Percentiles rank a stretch among this genome's conserved stretches.
Conservation (phyloP, 2,329 filamentous ascomycete species). For the Pochonia chlamydosporia region DNA sequence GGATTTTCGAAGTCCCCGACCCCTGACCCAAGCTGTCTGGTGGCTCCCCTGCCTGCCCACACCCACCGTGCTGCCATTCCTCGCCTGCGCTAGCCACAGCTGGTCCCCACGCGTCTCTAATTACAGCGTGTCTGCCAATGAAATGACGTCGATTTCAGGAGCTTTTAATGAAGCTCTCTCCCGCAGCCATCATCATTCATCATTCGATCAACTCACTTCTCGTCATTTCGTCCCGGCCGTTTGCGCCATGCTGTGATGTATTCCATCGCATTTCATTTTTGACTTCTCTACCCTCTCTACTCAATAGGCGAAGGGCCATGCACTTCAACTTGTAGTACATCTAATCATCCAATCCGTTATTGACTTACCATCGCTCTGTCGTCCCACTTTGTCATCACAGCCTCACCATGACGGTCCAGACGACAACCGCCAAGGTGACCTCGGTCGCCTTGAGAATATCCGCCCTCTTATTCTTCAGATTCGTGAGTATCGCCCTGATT, state of each 20-base stretch:
- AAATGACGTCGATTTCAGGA: conserved; percentile 1
- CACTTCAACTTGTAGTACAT: neutral
- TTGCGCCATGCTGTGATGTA: neutral
- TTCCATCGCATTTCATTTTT: neutral
- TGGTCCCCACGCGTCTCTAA: neutral
- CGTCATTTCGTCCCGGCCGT: neutral
- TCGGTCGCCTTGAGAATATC: conserved; percentile 32
- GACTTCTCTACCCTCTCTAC: neutral
- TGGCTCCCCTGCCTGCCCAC: neutral
- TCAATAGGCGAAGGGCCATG: neutral
- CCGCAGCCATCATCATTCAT: neutral
- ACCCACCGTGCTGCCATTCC: neutral
- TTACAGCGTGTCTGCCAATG: conserved; percentile 3
- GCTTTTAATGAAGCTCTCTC: neutral
- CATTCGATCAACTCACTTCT: neutral
- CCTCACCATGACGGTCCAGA: conserved; percentile 18
- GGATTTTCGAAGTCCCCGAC: conserved; percentile 16
- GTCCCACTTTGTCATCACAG: neutral
- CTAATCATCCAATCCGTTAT: neutral
- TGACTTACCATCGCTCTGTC: neutral
- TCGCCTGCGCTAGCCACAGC: too few relatives aligned
- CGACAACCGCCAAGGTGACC: conserved; percentile 25
- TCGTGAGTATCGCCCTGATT: conserved; percentile 20
- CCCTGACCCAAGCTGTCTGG: conserved; percentile 8
- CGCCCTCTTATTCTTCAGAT: conserved; percentile 30